Conservation (phyloP, 1,284 basidiomycete species). For the Moesziomyces antarcticus region DNA sequence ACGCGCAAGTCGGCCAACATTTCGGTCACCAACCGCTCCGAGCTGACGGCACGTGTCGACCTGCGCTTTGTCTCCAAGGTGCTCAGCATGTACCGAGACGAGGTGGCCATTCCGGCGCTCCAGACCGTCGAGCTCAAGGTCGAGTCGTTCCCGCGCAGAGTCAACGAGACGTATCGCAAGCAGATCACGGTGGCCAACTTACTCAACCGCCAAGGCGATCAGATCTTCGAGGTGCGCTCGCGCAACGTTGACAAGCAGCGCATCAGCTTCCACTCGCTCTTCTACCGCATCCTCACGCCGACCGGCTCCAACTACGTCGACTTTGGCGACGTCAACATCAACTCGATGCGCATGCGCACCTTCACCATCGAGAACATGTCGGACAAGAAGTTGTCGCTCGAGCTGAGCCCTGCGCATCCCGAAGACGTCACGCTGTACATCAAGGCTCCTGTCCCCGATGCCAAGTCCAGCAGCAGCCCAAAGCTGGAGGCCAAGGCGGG, state of each 20-base stretch:
- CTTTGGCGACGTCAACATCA: constrained; percentile 71
- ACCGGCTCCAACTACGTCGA: constrained; percentile 71
- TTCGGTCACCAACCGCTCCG: constrained; percentile 69
- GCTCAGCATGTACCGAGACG: constrained; percentile 70
- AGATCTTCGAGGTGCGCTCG: constrained; percentile 70
- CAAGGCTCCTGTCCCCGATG: constrained; percentile 44
- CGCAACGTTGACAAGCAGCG: constrained; percentile 71
- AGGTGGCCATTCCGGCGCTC: constrained; percentile 70
- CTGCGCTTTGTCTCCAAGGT: constrained; percentile 72
- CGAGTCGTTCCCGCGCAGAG: constrained; percentile 71
- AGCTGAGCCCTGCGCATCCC: constrained; percentile 70
- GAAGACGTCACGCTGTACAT: constrained; percentile 71
- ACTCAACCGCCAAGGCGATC: constrained; percentile 67
- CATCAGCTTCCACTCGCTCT: constrained; percentile 71
- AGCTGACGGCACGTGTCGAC: constrained; percentile 70
- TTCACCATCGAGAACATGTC: constrained; percentile 70
- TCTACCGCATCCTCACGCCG: constrained; percentile 72
- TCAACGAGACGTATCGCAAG: constrained; percentile 71
- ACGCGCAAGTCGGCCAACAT: constrained; percentile 69
- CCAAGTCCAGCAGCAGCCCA: constrained; percentile 15
- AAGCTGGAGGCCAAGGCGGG: constrained; percentile 28
- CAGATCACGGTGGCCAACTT: constrained; percentile 70
- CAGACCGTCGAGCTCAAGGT: constrained; percentile 70
- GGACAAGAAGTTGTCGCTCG: constrained; percentile 68
- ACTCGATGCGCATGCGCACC: constrained; percentile 70